Percentiles rank a stretch among this genome's conserved stretches.
Conservation (phyloP, 176 grass and related monocot species). For the Phoenix dactylifera region DNA sequence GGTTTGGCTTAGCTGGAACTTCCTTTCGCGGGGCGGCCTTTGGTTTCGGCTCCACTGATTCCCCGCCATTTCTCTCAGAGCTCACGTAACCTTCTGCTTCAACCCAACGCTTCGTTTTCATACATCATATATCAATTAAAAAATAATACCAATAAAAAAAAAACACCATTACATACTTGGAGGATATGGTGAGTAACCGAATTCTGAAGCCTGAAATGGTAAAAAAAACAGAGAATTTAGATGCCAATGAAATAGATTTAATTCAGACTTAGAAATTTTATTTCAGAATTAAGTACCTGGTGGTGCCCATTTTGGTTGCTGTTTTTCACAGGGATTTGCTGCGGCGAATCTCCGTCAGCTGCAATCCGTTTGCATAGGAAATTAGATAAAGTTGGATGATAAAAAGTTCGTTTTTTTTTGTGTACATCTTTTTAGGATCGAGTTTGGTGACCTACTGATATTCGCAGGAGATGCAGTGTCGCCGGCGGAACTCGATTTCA, state of each 20-base stretch:
- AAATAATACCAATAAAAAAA: too few species aligned
- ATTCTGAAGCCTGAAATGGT: slow-evolving; percentile 31
- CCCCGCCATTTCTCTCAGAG: too few species aligned
- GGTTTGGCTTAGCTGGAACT: slow-evolving; percentile 16
- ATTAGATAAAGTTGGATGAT: too few species aligned
- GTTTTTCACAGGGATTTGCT: slow-evolving; percentile 41
- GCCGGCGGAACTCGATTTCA: slow-evolving; percentile 41
- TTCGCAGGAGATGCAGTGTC: slow-evolving; percentile 33
- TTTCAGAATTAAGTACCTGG: too few species aligned
- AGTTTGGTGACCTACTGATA: slow-evolving; percentile 28
- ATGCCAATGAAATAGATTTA: too few species aligned
- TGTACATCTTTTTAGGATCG: too few species aligned
- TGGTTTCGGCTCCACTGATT: slow-evolving; percentile 22
- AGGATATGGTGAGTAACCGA: slow-evolving; percentile 35
- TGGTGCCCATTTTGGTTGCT: slow-evolving; percentile 18
- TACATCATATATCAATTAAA: too few species aligned
- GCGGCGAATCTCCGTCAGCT: slow-evolving; percentile 77
- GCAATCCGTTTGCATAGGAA: slow-evolving; percentile 1
- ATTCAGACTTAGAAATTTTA: too few species aligned
- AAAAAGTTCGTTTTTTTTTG: too few species aligned
- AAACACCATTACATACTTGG: slow-evolving; percentile 33
- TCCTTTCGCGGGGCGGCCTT: not conserved
- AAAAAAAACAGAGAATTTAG: not conserved
- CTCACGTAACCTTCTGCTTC: too few species aligned
- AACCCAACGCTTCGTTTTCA: too few species aligned